phyloP scores from a whole-genome alignment of 1,139 yeast species.

The Hanseniaspora uvarum region DNA sequence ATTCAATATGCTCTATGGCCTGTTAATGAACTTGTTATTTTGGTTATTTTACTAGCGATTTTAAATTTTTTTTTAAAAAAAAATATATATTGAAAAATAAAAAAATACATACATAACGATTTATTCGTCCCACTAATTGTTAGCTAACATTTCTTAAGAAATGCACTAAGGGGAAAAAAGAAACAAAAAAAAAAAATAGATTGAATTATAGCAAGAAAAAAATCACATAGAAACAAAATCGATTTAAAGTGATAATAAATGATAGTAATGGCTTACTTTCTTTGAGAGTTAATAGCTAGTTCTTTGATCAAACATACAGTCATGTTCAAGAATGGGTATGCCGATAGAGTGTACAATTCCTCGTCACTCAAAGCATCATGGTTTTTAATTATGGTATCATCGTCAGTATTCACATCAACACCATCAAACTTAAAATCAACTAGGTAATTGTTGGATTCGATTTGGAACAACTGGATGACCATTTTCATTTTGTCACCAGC shows the following conservation, averaged over 20 bases:
- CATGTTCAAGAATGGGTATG: conserved; percentile 86
- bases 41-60: too few species aligned
- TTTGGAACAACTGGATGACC: conserved; percentile 91
- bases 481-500: conserved; percentile 70
- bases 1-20: background rate
- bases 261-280: conserved; percentile 1
- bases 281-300: conserved; percentile 61
- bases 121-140: too few species aligned
- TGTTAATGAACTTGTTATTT: too few species aligned
- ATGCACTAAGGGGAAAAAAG: too few species aligned
- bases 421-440: conserved; percentile 98
- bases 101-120: too few species aligned
- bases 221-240: background rate
- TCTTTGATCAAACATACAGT: conserved; percentile 93
- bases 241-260: background rate
- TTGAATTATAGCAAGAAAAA: background rate
- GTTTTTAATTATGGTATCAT: conserved; percentile 30
- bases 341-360: conserved; percentile 75
- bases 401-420: conserved; percentile 53
- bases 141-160: too few species aligned
- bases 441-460: conserved; percentile 88
- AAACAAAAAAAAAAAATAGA: too few species aligned
- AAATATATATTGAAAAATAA: too few species aligned
- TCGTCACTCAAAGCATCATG: conserved; percentile 38
- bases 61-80: too few species aligned